Percentiles rank a stretch among this genome's conserved stretches.
These are phyloP conservation scores for Candida andamanensis DNA, from an alignment of 805 yeast species.

Conservation along the genomic window DNA sequence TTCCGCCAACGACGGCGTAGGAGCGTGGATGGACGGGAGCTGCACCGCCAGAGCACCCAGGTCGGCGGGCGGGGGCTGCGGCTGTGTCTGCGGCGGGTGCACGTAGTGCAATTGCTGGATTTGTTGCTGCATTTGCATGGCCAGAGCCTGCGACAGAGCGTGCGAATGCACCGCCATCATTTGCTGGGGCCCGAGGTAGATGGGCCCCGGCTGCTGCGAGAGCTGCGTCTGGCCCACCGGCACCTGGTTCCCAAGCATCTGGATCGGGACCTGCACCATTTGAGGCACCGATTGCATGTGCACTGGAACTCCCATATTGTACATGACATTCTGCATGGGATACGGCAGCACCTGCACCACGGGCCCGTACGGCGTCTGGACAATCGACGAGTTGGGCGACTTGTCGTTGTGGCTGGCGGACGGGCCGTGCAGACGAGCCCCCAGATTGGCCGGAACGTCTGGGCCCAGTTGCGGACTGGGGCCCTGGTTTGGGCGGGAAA, in stretches of 20 bases:
- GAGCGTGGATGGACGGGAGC: too few relatives aligned
- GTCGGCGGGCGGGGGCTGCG: conserved; percentile 1
- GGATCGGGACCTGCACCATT: conserved; percentile 13
- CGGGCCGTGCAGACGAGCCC: too few relatives aligned
- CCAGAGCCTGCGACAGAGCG: conserved; percentile 3
- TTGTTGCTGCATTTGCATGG: conserved; percentile 1
- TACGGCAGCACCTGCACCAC: conserved; percentile 21
- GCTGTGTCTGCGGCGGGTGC: conserved; percentile 4
- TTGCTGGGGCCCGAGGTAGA: conserved; percentile 6
- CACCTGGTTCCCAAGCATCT: conserved; percentile 9
- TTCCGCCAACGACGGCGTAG: too few relatives aligned
- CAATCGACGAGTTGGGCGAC: conserved; percentile 7
- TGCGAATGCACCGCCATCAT: conserved; percentile 7
- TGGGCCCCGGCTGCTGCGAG: conserved; percentile 1
- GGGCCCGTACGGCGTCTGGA: conserved; percentile 25
- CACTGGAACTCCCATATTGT: conserved; percentile 13
- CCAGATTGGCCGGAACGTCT: not conserved
- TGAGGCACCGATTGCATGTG: conserved; percentile 12
- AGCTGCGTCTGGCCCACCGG: conserved; percentile 9
- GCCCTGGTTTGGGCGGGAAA: not conserved
- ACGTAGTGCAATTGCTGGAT: conserved; percentile 7
- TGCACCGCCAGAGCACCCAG: too few relatives aligned
- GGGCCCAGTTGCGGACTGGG: not conserved
- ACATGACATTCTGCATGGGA: conserved; percentile 9
- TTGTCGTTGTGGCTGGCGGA: too few relatives aligned